Conservation (phyloP, 805 yeast species). For the Yarrowia sp. region DNA sequence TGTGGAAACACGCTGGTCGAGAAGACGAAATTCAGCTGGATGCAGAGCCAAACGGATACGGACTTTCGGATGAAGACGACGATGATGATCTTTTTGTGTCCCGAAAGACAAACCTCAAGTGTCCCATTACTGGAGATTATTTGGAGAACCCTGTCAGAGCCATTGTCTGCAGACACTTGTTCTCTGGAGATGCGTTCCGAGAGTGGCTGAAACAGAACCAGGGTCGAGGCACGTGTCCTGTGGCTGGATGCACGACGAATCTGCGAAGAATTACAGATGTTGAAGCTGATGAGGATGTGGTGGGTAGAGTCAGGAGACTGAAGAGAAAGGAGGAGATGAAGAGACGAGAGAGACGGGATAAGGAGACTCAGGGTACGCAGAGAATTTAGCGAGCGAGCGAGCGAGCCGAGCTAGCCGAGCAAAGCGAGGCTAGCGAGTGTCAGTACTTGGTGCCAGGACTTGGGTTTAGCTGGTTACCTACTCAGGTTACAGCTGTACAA, state of each 20-base stretch:
- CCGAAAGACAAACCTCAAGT: constrained; percentile 12
- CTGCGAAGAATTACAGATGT: background rate
- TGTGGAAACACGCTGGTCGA: background rate
- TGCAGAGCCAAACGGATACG: background rate
- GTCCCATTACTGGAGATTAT: background rate
- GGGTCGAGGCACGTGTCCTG: background rate
- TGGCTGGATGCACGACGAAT: background rate
- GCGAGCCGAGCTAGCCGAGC: no score
- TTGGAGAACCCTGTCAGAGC: background rate
- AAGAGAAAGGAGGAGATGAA: background rate
- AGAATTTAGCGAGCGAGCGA: background rate
- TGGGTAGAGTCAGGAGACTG: background rate
- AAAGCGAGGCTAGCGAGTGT: no score
- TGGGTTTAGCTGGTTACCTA: no score
- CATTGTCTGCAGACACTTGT: background rate
- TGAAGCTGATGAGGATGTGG: background rate
- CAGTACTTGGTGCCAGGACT: no score
- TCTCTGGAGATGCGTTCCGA: background rate
- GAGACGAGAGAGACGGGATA: background rate
- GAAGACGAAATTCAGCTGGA: background rate
- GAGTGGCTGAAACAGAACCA: background rate
- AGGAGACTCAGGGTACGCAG: background rate
- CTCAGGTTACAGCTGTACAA: no score
- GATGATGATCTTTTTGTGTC: constrained; percentile 13
- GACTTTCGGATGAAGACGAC: background rate